A percentile compares a stretch with the other conserved stretches of the same genome.
phyloP scores from a whole-genome alignment of 768 basidiomycete species.

The Cystobasidiopsis lactophilus region DNA sequence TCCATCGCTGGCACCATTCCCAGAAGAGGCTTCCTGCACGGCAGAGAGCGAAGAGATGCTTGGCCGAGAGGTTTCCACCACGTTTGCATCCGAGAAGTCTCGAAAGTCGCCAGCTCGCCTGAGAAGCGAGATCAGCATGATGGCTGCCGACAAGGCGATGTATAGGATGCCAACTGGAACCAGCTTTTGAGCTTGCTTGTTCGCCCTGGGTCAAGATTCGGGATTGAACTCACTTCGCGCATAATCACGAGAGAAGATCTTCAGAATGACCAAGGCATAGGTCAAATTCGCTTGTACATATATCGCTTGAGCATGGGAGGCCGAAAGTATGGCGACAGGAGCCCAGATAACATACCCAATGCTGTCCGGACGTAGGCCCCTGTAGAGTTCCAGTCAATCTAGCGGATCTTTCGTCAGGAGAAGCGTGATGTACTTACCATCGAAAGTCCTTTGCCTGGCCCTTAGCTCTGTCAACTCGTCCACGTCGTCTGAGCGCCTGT shows the following conservation, averaged over 20 bases:
- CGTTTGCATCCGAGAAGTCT: constrained; percentile 8
- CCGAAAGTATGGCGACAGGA: no score
- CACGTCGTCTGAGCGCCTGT: constrained; percentile 5
- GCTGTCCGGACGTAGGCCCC: constrained; percentile 11
- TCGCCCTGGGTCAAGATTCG: background rate
- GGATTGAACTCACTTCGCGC: constrained; percentile 1
- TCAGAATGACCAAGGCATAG: constrained; percentile 7
- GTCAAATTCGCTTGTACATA: background rate
- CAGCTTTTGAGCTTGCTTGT: background rate
- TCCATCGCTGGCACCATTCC: background rate
- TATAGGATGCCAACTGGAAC: constrained; percentile 7
- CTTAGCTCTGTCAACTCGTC: constrained; percentile 13
- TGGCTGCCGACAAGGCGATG: background rate
- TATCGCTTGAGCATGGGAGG: no score
- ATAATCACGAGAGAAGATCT: constrained; percentile 11
- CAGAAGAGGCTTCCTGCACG: no score
- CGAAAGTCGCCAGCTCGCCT: constrained; percentile 1
- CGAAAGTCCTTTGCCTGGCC: background rate
- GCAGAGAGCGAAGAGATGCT: no score
- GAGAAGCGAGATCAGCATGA: constrained; percentile 4
- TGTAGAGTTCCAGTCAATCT: background rate
- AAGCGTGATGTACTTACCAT: background rate
- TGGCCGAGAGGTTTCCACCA: background rate
- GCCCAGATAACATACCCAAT: constrained; percentile 4
- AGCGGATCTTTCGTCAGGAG: background rate